Conservation (phyloP, 805 yeast genomes). For the Candida fluviatilis region DNA sequence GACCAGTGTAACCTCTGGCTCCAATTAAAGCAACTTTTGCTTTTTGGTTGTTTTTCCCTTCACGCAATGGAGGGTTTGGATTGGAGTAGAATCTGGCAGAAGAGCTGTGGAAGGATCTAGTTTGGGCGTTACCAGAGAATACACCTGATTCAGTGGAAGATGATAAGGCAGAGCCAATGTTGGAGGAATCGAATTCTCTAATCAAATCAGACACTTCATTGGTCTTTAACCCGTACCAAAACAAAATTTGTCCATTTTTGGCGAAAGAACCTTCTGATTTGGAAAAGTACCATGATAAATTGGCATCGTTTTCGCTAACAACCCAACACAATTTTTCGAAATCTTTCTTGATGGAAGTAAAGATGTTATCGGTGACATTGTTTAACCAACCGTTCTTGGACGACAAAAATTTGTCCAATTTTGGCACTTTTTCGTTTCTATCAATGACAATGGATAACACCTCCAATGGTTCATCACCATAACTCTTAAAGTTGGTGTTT, state of each 20-base stretch:
- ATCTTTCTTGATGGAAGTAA: constrained; percentile 75
- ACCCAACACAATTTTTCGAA: constrained; percentile 78
- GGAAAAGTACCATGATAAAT: constrained; percentile 86
- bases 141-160: constrained; percentile 43
- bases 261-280: constrained; percentile 93
- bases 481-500: constrained; percentile 59
- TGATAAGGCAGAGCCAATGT: constrained; percentile 31
- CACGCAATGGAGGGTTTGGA: constrained; percentile 69
- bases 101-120: constrained; percentile 49
- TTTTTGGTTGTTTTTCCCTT: constrained; percentile 56
- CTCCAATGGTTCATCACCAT: constrained; percentile 94
- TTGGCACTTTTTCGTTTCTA: constrained; percentile 51
- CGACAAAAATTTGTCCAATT: constrained; percentile 80
- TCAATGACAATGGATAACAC: constrained; percentile 79
- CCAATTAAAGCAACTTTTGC: constrained; percentile 91
- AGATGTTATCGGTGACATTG: constrained; percentile 92
- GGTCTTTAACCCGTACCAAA: constrained; percentile 90
- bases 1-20: constrained; percentile 98
- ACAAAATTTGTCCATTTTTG: constrained; percentile 81
- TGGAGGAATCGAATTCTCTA: constrained; percentile 39
- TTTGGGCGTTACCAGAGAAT: constrained; percentile 44
- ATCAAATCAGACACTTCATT: constrained; percentile 61
- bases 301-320: constrained; percentile 84
- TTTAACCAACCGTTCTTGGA: constrained; percentile 94
- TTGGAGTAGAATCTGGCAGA: constrained; percentile 35